A percentile compares a stretch with the other conserved stretches of the same genome.
These are phyloP conservation scores for Fusarium irregulare DNA, from an alignment of 2,329 filamentous ascomycete genomes.

Conservation along the genomic window DNA sequence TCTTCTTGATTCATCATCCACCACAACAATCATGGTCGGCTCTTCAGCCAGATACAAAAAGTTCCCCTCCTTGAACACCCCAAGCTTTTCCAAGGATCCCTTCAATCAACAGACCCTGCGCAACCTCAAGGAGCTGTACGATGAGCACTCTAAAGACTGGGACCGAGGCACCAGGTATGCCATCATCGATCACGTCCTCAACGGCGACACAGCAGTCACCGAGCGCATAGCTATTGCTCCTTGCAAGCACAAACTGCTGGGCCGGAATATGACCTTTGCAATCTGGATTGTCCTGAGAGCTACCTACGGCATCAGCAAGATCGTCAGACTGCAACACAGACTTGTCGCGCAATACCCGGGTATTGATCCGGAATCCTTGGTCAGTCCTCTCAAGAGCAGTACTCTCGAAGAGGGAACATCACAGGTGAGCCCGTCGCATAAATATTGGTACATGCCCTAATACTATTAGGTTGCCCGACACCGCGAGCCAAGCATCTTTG, in stretches of 20 bases:
- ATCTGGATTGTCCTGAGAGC: conserved; percentile 1
- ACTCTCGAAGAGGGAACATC: not conserved
- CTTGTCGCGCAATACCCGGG: not conserved
- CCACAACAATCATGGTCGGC: not conserved
- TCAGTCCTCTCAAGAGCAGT: not conserved
- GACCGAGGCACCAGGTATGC: not conserved
- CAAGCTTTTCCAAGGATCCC: not conserved
- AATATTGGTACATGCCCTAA: not conserved
- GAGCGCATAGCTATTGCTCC: not conserved
- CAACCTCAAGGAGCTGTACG: not conserved
- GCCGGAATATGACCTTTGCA: not conserved
- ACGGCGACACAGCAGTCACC: not conserved
- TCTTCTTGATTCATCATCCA: not conserved
- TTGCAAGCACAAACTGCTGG: conserved; percentile 1
- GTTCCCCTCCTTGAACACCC: not conserved
- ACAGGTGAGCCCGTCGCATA: not conserved
- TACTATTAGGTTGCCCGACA: not conserved
- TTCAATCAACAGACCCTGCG: not conserved
- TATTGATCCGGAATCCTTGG: not conserved
- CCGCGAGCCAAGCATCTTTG: not conserved
- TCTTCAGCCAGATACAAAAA: not conserved
- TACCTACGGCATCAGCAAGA: not conserved
- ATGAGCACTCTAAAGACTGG: not conserved
- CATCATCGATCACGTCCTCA: not conserved
- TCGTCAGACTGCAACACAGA: not conserved